Conservation (phyloP, 202 grass and related monocot genomes). For the Panicum hallii region DNA sequence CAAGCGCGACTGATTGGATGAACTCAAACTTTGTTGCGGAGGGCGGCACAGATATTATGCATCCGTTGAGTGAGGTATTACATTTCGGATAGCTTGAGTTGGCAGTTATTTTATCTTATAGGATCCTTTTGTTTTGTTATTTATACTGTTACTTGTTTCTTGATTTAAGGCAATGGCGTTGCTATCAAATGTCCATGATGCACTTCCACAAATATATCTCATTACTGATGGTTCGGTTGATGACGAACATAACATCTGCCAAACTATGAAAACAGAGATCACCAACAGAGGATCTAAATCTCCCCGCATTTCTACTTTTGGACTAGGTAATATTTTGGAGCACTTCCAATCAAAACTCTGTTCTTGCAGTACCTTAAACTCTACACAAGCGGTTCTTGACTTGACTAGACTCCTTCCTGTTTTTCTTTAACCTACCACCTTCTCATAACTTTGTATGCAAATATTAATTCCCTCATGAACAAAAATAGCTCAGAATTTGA, state of each 20-base stretch:
- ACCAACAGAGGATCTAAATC: slow-evolving; percentile 58
- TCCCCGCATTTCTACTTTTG: slow-evolving; percentile 93
- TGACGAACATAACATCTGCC: slow-evolving; percentile 80
- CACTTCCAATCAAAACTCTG: slow-evolving; percentile 1
- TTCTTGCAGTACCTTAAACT: slow-evolving; percentile 5
- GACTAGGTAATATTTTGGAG: slow-evolving; percentile 72
- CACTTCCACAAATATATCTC: slow-evolving; percentile 90
- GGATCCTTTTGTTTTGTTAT: not conserved
- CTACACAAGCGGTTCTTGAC: not conserved
- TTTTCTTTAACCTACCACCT: not conserved
- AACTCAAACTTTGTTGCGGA: slow-evolving; percentile 67
- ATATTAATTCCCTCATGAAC: not conserved
- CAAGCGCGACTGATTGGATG: slow-evolving; percentile 71
- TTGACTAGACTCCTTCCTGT: not conserved
- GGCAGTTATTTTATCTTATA: slow-evolving; percentile 34
- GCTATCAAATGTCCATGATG: slow-evolving; percentile 65
- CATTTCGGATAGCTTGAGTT: slow-evolving; percentile 14
- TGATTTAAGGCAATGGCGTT: slow-evolving; percentile 74
- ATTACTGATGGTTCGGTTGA: slow-evolving; percentile 95
- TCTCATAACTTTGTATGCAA: slow-evolving; percentile 25
- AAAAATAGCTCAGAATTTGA: slow-evolving; percentile 1
- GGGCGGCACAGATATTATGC: slow-evolving; percentile 89
- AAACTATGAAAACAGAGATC: slow-evolving; percentile 61
- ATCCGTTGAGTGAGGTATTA: slow-evolving; percentile 85
- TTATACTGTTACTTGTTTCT: slow-evolving; percentile 39